A percentile compares a stretch with the other conserved stretches of the same genome.
These are phyloP conservation scores for Claviceps monticola DNA, from an alignment of 2,329 filamentous ascomycete genomes.

Conservation along the genomic window DNA sequence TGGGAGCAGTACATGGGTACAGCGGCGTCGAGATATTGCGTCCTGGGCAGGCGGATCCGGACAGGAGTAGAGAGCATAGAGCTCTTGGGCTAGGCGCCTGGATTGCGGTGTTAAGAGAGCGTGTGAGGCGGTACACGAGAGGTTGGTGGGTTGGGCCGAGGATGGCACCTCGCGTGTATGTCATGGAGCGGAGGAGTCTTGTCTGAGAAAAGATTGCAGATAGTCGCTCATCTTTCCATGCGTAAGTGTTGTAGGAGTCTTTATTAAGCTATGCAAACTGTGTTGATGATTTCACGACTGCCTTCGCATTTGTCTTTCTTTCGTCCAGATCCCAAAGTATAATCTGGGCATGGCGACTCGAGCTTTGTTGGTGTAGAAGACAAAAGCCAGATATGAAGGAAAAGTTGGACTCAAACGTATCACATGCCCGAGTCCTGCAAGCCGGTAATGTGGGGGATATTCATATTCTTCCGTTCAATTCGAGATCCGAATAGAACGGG, in stretches of 20 bases:
- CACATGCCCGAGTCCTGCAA: not conserved
- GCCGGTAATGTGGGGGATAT: not conserved
- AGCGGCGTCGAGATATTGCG: slow-evolving; percentile 43
- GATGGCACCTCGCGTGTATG: slow-evolving; percentile 41
- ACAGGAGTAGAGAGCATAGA: slow-evolving; percentile 7
- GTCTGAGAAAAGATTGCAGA: not conserved
- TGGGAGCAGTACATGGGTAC: slow-evolving; percentile 44
- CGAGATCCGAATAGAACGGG: not conserved
- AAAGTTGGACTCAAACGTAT: not conserved
- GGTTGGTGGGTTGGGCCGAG: slow-evolving; percentile 53
- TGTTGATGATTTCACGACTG: too few species aligned
- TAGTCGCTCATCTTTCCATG: too few species aligned
- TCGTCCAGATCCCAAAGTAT: too few species aligned
- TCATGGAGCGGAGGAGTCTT: slow-evolving; percentile 26
- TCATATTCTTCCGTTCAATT: not conserved
- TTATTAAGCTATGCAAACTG: too few species aligned
- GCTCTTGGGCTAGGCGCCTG: slow-evolving; percentile 32
- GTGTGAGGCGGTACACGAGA: slow-evolving; percentile 32
- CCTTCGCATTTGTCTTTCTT: too few species aligned
- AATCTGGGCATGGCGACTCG: too few species aligned
- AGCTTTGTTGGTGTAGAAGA: too few species aligned
- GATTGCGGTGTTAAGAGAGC: slow-evolving; percentile 24
- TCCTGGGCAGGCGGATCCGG: slow-evolving; percentile 22
- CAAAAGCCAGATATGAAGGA: not conserved
- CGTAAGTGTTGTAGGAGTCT: too few species aligned